Conservation (phyloP, 2,329 filamentous ascomycete genomes). For the Acrocalymma vagum region DNA sequence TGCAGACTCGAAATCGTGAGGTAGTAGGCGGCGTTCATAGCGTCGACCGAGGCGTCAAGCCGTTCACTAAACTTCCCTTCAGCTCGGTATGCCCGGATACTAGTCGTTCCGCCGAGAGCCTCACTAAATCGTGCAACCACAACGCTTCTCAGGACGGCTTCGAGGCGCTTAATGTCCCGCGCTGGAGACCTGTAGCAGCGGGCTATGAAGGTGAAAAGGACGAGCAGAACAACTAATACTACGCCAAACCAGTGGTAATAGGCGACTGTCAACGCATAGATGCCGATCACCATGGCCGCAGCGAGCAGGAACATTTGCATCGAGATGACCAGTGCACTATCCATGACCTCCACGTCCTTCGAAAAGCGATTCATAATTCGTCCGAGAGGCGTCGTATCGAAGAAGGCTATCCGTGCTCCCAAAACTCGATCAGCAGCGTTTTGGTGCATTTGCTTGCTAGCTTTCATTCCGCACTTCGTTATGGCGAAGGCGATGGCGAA, state of each 20-base stretch:
- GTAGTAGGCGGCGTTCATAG: conserved; percentile 92
- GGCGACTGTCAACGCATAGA: conserved; percentile 87
- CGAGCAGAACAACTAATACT: conserved; percentile 70
- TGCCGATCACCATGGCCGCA: conserved; percentile 75
- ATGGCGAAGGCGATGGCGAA: conserved; percentile 81
- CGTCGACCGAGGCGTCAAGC: conserved; percentile 76
- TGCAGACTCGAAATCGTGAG: conserved; percentile 93
- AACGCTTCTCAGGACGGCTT: conserved; percentile 81
- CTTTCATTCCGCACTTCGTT: conserved; percentile 77
- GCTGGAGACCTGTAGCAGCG: conserved; percentile 89
- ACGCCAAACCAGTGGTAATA: conserved; percentile 88
- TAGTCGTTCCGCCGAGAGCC: conserved; percentile 80
- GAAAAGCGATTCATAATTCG: conserved; percentile 97
- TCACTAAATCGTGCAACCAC: conserved; percentile 92
- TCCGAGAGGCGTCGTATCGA: conserved; percentile 94
- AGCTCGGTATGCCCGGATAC: conserved; percentile 86
- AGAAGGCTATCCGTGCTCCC: conserved; percentile 80
- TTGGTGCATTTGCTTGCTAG: conserved; percentile 81
- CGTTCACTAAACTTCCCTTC: conserved; percentile 74
- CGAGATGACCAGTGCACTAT: conserved; percentile 85
- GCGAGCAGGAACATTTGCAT: conserved; percentile 92
- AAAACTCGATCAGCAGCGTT: conserved; percentile 77
- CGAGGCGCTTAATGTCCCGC: conserved; percentile 90
- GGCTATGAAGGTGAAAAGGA: conserved; percentile 80
- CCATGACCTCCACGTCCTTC: conserved; percentile 93